Conservation (phyloP, 176 grass and related monocot genomes). For the Hsuehochloa calcarea region DNA sequence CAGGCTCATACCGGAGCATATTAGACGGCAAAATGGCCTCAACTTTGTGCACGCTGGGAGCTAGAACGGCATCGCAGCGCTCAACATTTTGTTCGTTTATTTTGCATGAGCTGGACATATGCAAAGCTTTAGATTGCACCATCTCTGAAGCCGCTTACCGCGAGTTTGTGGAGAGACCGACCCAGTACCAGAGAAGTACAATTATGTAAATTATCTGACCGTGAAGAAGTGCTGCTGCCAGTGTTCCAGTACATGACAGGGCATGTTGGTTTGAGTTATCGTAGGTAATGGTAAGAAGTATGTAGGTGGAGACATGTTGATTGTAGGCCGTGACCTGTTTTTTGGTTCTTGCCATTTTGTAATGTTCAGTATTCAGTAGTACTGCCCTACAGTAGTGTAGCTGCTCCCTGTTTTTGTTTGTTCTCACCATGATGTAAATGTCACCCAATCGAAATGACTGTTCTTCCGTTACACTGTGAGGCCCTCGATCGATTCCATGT, state of each 20-base stretch:
- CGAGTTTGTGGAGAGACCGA: neutral
- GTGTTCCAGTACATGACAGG: slow-evolving; percentile 32
- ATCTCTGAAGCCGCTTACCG: slow-evolving; percentile 8
- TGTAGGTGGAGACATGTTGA: slow-evolving; percentile 43
- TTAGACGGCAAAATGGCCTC: slow-evolving; percentile 64
- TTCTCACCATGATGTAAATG: slow-evolving; percentile 49
- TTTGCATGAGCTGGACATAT: neutral
- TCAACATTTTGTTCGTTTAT: slow-evolving; percentile 31
- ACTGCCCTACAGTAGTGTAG: slow-evolving; percentile 35
- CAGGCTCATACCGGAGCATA: slow-evolving; percentile 75
- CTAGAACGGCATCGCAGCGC: slow-evolving; percentile 8
- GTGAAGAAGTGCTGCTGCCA: neutral
- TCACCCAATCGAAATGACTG: neutral
- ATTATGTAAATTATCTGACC: slow-evolving; percentile 64
- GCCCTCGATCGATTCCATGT: neutral
- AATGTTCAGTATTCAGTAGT: slow-evolving; percentile 12
- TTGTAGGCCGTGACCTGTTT: slow-evolving; percentile 32
- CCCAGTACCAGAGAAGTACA: slow-evolving; percentile 19
- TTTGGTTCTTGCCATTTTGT: slow-evolving; percentile 34
- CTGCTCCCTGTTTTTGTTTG: slow-evolving; percentile 47
- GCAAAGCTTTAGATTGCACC: slow-evolving; percentile 11
- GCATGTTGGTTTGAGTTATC: slow-evolving; percentile 31
- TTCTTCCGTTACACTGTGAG: neutral
- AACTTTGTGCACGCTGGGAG: slow-evolving; percentile 60
- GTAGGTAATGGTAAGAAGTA: slow-evolving; percentile 19